Evolutionary conservation across 306 rosid species (phyloP).

Genomic region (Echinosophora koreensis): DNA sequence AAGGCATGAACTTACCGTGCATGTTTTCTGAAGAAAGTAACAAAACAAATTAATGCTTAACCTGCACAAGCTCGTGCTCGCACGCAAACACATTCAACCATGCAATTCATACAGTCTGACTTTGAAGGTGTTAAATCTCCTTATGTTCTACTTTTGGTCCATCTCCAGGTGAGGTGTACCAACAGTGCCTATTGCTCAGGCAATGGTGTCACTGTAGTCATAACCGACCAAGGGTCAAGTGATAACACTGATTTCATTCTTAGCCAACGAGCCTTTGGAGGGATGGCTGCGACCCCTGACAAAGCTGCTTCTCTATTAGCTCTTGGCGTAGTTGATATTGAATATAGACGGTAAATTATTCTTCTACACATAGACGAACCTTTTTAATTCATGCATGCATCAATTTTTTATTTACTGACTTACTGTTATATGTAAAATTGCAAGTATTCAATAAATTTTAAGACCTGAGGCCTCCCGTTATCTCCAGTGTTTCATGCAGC

Average conservation of each 20-base stretch:
- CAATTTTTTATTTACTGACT: background rate
- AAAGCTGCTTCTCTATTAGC: slow-evolving; percentile 62
- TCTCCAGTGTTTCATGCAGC: slow-evolving; percentile 82
- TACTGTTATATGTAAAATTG: background rate
- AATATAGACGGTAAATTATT: slow-evolving; percentile 74
- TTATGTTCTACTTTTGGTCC: slow-evolving; percentile 11
- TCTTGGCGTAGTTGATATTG: slow-evolving; percentile 70
- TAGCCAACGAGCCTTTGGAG: slow-evolving; percentile 71
- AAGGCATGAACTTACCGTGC: background rate
- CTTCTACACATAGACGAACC: slow-evolving; percentile 4
- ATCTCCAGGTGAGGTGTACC: slow-evolving; percentile 74
- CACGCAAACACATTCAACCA: slow-evolving; percentile 4
- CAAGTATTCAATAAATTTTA: background rate
- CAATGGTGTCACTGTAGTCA: slow-evolving; percentile 73
- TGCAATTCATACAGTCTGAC: background rate
- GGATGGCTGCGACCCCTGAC: slow-evolving; percentile 75
- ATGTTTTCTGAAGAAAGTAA: slow-evolving; percentile 4
- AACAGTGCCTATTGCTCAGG: slow-evolving; percentile 70
- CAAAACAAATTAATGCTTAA: background rate
- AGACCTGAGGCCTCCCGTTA: slow-evolving; percentile 37
- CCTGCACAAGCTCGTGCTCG: background rate
- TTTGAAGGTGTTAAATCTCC: slow-evolving; percentile 11
- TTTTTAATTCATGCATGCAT: slow-evolving; percentile 28
- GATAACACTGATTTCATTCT: slow-evolving; percentile 73
- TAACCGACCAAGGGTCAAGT: slow-evolving; percentile 85